phyloP scores from a whole-genome alignment of 2,329 filamentous ascomycete species.

The Pseudohalonectria lignicola region DNA sequence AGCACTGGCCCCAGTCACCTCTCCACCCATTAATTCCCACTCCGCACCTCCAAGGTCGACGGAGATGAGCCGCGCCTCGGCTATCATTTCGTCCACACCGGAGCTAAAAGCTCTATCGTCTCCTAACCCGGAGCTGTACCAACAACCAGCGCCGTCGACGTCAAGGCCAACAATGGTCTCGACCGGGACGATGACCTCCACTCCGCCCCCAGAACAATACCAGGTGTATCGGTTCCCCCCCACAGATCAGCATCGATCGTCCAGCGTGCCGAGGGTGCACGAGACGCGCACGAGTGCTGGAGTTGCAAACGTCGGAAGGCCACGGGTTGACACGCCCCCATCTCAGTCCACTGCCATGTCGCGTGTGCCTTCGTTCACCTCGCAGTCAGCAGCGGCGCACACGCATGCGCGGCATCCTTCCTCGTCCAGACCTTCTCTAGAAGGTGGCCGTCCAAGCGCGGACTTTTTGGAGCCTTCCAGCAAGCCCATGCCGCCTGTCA shows the following conservation, averaged over 20 bases:
- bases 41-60: conserved; percentile 29
- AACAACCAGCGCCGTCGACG: conserved; percentile 14
- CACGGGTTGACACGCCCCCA: conserved; percentile 12
- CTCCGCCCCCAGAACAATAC: conserved; percentile 37
- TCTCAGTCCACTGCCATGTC: conserved; percentile 13
- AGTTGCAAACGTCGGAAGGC: conserved; percentile 6
- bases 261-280: conserved; percentile 25
- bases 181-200: conserved; percentile 70
- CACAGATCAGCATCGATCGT: conserved; percentile 23
- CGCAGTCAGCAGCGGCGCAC: conserved; percentile 21
- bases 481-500: conserved; percentile 25
- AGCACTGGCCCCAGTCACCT: conserved; percentile 16
- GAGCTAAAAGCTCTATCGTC: conserved; percentile 48
- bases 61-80: conserved; percentile 48
- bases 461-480: conserved; percentile 51
- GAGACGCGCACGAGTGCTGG: conserved; percentile 11
- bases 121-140: conserved; percentile 9
- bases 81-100: conserved; percentile 52
- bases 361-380: conserved; percentile 21
- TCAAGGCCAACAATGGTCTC: conserved; percentile 34
- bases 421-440: conserved; percentile 56
- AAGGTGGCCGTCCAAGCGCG: conserved; percentile 54
- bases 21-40: conserved; percentile 24
- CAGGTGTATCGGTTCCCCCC: conserved; percentile 30
- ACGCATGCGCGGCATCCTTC: conserved; percentile 30